phyloP scores from a whole-genome alignment of 2,329 filamentous ascomycete genomes.

The Colletotrichum sp. region DNA sequence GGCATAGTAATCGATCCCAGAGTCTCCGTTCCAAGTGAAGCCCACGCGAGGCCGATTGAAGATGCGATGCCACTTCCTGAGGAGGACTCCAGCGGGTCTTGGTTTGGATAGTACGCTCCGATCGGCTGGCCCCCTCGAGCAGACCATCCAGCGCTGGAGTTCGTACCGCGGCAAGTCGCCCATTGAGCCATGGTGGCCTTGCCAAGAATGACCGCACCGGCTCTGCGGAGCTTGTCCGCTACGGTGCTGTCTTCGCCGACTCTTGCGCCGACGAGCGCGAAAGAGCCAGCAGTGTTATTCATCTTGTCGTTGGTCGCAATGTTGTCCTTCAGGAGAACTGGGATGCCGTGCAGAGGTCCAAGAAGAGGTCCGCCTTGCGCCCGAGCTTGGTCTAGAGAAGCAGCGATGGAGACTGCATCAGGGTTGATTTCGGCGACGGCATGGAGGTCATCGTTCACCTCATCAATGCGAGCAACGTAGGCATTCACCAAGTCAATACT shows the following conservation, averaged over 20 bases:
- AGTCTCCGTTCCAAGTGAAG: slow-evolving; percentile 54
- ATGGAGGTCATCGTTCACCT: slow-evolving; percentile 31
- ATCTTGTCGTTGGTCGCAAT: slow-evolving; percentile 68
- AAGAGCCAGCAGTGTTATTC: slow-evolving; percentile 70
- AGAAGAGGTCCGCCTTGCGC: slow-evolving; percentile 10
- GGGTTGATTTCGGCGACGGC: slow-evolving; percentile 40
- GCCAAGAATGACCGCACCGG: slow-evolving; percentile 69
- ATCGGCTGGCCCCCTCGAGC: slow-evolving; percentile 67
- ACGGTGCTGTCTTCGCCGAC: slow-evolving; percentile 63
- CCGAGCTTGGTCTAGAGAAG: slow-evolving; percentile 34
- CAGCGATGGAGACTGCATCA: slow-evolving; percentile 43
- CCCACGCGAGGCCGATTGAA: slow-evolving; percentile 62
- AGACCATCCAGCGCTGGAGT: slow-evolving; percentile 68
- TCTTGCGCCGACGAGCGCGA: slow-evolving; percentile 63
- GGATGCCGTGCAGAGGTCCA: slow-evolving; percentile 63
- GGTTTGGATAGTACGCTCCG: slow-evolving; percentile 64
- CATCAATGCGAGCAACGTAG: slow-evolving; percentile 35
- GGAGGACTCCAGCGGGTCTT: slow-evolving; percentile 67
- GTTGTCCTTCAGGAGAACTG: slow-evolving; percentile 71
- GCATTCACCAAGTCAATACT: slow-evolving; percentile 35
- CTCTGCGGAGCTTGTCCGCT: slow-evolving; percentile 62
- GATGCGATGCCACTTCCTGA: slow-evolving; percentile 65
- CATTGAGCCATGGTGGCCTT: slow-evolving; percentile 71
- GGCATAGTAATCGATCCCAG: slow-evolving; percentile 69
- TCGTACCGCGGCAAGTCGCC: slow-evolving; percentile 65